These are phyloP conservation scores for Phaeosphaeria sp. DNA, from an alignment of 2,329 filamentous ascomycete genomes.

Conservation along the genomic window DNA sequence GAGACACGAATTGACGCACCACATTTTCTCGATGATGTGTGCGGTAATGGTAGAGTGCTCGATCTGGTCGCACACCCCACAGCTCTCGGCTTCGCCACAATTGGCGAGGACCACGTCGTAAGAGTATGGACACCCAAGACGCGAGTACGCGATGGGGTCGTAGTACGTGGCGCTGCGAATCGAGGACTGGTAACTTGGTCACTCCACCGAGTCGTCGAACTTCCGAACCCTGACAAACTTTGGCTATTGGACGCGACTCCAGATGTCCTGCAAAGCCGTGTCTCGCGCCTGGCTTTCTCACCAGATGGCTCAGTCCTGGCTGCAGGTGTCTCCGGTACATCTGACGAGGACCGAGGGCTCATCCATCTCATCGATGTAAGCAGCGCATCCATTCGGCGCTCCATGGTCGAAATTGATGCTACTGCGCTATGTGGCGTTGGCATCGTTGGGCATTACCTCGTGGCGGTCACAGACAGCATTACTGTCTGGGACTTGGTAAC, in stretches of 20 bases:
- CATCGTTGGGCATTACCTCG: slow-evolving; percentile 74
- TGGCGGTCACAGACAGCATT: slow-evolving; percentile 76
- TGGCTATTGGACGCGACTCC: slow-evolving; percentile 28
- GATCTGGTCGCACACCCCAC: slow-evolving; percentile 75
- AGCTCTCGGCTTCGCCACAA: slow-evolving; percentile 77
- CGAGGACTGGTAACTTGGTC: slow-evolving; percentile 75
- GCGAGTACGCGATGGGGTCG: slow-evolving; percentile 71
- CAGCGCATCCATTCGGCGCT: slow-evolving; percentile 70
- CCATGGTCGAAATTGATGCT: slow-evolving; percentile 71
- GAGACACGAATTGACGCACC: slow-evolving; percentile 84
- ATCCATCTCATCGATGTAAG: slow-evolving; percentile 79
- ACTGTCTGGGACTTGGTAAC: slow-evolving; percentile 84
- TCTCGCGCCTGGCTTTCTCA: slow-evolving; percentile 77
- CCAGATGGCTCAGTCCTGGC: slow-evolving; percentile 46
- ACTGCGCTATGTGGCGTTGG: slow-evolving; percentile 71
- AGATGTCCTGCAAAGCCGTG: slow-evolving; percentile 40
- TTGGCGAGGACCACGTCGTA: slow-evolving; percentile 80
- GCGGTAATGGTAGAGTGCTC: slow-evolving; percentile 65
- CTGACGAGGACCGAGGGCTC: slow-evolving; percentile 60
- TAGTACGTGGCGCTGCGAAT: slow-evolving; percentile 61
- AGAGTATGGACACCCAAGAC: slow-evolving; percentile 82
- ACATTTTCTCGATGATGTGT: slow-evolving; percentile 64
- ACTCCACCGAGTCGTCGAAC: slow-evolving; percentile 63
- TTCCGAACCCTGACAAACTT: slow-evolving; percentile 46
- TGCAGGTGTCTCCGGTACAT: slow-evolving; percentile 40